Base-by-base conservation (phyloP, 1,284 basidiomycete species). In the Xanthoconium separans region DNA sequence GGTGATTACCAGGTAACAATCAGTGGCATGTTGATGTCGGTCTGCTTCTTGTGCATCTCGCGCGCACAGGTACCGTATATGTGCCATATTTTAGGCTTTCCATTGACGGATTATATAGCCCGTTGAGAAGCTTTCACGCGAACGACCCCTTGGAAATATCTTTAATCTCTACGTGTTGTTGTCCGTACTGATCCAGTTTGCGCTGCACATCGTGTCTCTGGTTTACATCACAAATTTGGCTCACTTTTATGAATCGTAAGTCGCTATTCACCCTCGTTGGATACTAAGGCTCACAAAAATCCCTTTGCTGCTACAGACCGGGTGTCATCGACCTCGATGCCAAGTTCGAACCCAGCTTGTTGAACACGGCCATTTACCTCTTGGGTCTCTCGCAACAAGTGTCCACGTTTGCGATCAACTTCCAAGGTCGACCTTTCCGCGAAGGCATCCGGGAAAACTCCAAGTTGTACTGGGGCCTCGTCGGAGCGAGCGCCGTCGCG, bases 11-110 rank as follows among this genome's bases (percentile, higher is more conserved):
- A 96, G 68, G 87, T 94, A 18, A 95, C 93, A 2, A 85, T 95
- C 57, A 94, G 87, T 1, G 93, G 95, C 22, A 94, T 97, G 85
- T 77, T 97, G 65, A 96, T 97, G 94, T 93, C 91, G 30, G 91
- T 97, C 29, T 98, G 95, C 73, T 98, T 98, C 84, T 76, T 96
- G 71, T 97, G 93, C 69, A 97, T 97, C 58, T 97, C 94, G 43
- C 84, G 94, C 10, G 95, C 94, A n/a, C 93, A 95, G 84, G 93
- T 93, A 59, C 48, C 81, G 69, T 30, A 1, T 33, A 51, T 36
- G 22, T 18, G 2, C 16, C 6, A 29, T 15, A 27, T 16, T 50
- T 33, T 42, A 2, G 8, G 5, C 34, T 2, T 15, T 22, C 24
- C 5, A 27, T 31, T 63, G 49, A 65, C 22, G 6, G 16, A 18